These are phyloP conservation scores for Alternaria ethzedia DNA, from an alignment of 2,329 filamentous ascomycete species.

Conservation along the genomic window DNA sequence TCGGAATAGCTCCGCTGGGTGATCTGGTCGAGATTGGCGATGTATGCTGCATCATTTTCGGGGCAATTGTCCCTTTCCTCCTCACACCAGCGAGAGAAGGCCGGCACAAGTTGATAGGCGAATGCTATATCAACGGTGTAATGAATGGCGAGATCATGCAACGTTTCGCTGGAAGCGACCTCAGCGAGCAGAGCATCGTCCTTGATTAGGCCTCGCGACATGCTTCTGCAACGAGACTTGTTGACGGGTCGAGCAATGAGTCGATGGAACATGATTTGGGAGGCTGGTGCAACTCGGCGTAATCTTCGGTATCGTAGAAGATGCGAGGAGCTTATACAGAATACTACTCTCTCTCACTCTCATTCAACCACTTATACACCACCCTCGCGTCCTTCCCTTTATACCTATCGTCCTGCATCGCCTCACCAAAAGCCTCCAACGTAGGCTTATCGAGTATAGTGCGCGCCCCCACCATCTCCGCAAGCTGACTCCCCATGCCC, in stretches of 20 bases:
- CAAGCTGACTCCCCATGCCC: conserved; percentile 43
- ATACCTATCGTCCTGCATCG: conserved; percentile 35
- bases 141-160: background rate
- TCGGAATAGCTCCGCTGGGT: background rate
- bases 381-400: conserved; percentile 42
- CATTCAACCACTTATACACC: conserved; percentile 44
- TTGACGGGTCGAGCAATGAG: too few species aligned
- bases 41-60: background rate
- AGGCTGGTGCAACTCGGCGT: too few species aligned
- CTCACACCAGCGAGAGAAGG: background rate
- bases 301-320: too few species aligned
- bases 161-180: fast-evolving
- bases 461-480: conserved; percentile 43
- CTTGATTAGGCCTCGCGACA: background rate
- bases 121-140: background rate
- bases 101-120: background rate
- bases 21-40: background rate
- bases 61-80: background rate
- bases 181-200: background rate
- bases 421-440: conserved; percentile 38
- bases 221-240: background rate
- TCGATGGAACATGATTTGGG: too few species aligned
- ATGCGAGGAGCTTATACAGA: too few species aligned
- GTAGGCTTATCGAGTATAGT: conserved; percentile 42
- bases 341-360: conserved; percentile 19